Conservation (phyloP, 371 early-diverging fungal genomes). For the Gilbertella persicaria region DNA sequence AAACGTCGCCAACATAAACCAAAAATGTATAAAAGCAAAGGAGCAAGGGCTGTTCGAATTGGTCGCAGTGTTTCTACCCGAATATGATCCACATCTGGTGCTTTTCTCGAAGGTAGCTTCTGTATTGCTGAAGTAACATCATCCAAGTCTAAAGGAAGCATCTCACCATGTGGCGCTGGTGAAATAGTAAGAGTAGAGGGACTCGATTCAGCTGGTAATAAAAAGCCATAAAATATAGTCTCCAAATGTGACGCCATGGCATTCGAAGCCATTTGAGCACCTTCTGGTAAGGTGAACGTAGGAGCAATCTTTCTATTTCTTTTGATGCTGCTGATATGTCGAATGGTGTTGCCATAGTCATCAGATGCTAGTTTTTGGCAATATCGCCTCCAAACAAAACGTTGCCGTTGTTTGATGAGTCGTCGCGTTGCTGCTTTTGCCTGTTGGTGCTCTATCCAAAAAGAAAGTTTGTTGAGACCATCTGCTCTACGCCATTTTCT, state of each 20-base stretch:
- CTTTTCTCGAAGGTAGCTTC: constrained; percentile 7
- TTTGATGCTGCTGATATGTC: too few species aligned
- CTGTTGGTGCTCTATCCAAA: constrained; percentile 12
- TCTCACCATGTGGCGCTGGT: not conserved
- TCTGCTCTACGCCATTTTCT: constrained; percentile 5
- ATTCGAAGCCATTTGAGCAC: too few species aligned
- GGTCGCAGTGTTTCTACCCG: constrained; percentile 21
- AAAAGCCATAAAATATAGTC: not conserved
- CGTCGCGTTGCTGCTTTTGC: constrained; percentile 4
- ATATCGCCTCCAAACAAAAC: constrained; percentile 11
- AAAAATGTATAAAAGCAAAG: constrained; percentile 3
- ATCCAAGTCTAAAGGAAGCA: not conserved
- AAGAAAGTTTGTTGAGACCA: constrained; percentile 2
- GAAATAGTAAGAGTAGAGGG: not conserved
- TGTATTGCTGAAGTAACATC: not conserved
- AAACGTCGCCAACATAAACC: constrained; percentile 26
- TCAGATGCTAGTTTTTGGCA: constrained; percentile 1
- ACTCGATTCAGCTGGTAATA: not conserved
- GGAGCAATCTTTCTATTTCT: too few species aligned
- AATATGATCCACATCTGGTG: constrained; percentile 21
- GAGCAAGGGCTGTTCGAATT: not conserved
- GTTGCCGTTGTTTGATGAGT: not conserved
- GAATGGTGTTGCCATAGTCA: too few species aligned
- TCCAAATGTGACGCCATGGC: constrained; percentile 10
- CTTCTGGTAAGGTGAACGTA: too few species aligned